These are phyloP conservation scores for Sapria himalayana DNA, from an alignment of 345 rosid species.

Conservation along the genomic window DNA sequence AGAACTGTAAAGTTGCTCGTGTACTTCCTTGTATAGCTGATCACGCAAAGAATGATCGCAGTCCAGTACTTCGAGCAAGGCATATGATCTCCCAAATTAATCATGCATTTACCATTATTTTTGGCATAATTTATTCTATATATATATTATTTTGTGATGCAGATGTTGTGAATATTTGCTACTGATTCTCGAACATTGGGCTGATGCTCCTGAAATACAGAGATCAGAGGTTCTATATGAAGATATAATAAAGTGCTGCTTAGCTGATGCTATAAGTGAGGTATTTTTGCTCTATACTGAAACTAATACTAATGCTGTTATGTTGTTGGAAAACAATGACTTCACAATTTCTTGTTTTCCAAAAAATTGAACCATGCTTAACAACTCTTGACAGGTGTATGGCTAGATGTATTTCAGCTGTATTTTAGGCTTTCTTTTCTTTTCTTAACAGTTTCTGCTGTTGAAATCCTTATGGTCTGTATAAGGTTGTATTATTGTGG, in stretches of 20 bases:
- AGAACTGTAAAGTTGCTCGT: conserved; percentile 86
- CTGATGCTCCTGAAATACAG: conserved; percentile 95
- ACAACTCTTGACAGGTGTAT: no score
- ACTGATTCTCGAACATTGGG: conserved; percentile 82
- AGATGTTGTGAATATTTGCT: conserved; percentile 98
- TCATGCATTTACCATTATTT: conserved; percentile 5
- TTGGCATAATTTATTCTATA: conserved; percentile 3
- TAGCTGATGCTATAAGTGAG: conserved; percentile 99
- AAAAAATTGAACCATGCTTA: no score
- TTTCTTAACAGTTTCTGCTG: no score
- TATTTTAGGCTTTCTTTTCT: no score
- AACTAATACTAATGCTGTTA: no score
- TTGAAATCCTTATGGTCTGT: no score
- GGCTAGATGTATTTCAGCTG: no score
- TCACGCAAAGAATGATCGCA: conserved; percentile 83
- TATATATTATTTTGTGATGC: conserved; percentile 9
- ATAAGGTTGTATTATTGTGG: no score
- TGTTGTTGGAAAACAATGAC: no score
- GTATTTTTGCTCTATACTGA: conserved; percentile 16
- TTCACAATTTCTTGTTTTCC: background rate
- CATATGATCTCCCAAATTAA: conserved; percentile 9
- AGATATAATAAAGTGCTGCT: conserved; percentile 78
- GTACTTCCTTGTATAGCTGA: conserved; percentile 86
- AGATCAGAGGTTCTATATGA: conserved; percentile 77
- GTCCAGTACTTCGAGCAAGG: conserved; percentile 86